Base-by-base conservation (phyloP, 176 grass and related monocot species). In the Microstegium vimineum region DNA sequence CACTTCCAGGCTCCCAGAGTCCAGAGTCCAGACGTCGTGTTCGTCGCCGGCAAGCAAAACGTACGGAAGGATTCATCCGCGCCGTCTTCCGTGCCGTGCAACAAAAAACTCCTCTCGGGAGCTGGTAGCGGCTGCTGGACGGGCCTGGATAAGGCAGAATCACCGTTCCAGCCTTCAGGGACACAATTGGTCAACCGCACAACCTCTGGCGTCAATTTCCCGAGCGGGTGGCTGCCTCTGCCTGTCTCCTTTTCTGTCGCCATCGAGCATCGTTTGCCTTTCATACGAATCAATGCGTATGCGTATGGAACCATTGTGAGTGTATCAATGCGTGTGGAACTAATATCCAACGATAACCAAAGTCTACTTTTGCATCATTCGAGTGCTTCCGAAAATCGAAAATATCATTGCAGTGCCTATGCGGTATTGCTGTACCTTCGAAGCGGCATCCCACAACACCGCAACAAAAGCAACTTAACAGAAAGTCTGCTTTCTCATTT, bases 21-120 rank as follows among this genome's bases (percentile, higher is more conserved):
- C 18, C 14, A 45, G 30, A 35, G 47, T 4, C 70, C 18, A 9
- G 5, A 30, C 36, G 13, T 6, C 5, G 30, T 80, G 25, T 77
- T 77, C 2, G 64, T 57, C 63, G 60, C 59, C 28, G 9, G 61
- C 59, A 61, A 74, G 81, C 57, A 51, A 61, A 80, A 89, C 5
- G 16, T 23, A 25, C 69, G 30, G 8, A 74, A 17, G 25, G 14
- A 51, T 56, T 54, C n/a, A 37, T 46, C 38, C 37, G 25, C 6
- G 41, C 54, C 10, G 57, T 40, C 31, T 65, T 80, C 42, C 71
- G 54, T 62, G 61, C 36, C 28, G 43, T 35, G 67, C 59, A 25
- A 51, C 81, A 84, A 78, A 5, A 62, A 30, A 4, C 0, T 6
- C 33, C 10, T 63, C 25, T 26, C 12, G 2, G n/a, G 32, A 52